Evolutionary conservation across 108 stramenopile species (phyloP), one percentile per base, ranked within the genome.

Genomic region (Pseudonitzschia multiseries): DNA sequence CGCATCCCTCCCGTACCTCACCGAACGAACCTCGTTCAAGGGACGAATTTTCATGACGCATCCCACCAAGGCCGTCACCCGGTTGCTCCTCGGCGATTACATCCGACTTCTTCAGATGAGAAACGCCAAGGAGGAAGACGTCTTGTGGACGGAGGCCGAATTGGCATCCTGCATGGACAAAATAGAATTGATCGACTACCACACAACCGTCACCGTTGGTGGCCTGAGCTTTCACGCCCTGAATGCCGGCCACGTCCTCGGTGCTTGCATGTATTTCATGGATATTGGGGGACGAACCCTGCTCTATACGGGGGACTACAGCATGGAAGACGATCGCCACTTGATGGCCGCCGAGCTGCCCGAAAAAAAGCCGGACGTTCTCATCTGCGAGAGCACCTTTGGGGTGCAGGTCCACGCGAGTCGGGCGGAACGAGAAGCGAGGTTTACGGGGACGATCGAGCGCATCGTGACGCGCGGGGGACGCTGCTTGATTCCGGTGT

Each of bases 221-320:
- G 95, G 94, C 12, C 81, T 99, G 32, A 89, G 91, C 57, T 97
- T 99, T 84, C 91, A 96, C 80, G 96, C 96, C 54, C 84, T 97
- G 44, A 96, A 97, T 72, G 99, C 99, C 8, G 98, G 98, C 4
- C 99, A 99, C 74, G 99, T 99, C 21, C 84, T 99, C 22, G 99
- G 99, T 36, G 99, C 98, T 24, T 97, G 97, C 74, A 98, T 99
- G 98, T 99, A 91, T 70, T 93, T 89, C 69, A 75, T 99, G 68
- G 97, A 98, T 28, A 89, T 99, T 57, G 97, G 94, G 26, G 97
- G 97, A 56, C 78, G 97, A 26, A 85, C 86, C 12, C 77, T 99
- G 0, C 78, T 99, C 15, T 99, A 99, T 82, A 99, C 98, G 0
- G 99, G 99, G 5, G 99, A 99, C 83, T 99, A 99, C 86, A 88